phyloP scores from a whole-genome alignment of 805 yeast genomes.

The Debaryomyces maramus region DNA sequence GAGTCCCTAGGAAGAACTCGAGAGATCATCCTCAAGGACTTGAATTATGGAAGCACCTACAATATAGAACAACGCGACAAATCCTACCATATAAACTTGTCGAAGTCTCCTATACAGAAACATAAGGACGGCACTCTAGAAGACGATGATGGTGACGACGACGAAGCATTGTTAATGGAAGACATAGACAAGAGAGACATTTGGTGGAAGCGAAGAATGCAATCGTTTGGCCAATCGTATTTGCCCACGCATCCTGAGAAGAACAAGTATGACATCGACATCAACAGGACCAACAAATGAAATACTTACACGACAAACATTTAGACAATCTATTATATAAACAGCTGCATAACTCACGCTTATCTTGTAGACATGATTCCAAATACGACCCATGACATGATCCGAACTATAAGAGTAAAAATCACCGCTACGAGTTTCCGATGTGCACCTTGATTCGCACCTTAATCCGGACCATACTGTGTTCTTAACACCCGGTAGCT shows the following conservation, averaged over 20 bases:
- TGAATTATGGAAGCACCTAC: slow-evolving; percentile 52
- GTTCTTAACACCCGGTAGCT: too few relatives aligned
- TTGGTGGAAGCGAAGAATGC: slow-evolving; percentile 53
- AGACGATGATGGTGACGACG: slow-evolving; percentile 10
- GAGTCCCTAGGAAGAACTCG: slow-evolving; percentile 78
- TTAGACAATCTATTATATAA: too few relatives aligned
- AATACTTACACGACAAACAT: too few relatives aligned
- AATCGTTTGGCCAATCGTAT: slow-evolving; percentile 28
- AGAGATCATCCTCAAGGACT: slow-evolving; percentile 71
- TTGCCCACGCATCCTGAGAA: slow-evolving; percentile 9
- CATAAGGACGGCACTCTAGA: slow-evolving; percentile 22
- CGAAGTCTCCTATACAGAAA: slow-evolving; percentile 16
- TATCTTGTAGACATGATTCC: too few relatives aligned
- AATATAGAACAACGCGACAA: slow-evolving; percentile 19
- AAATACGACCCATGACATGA: too few relatives aligned
- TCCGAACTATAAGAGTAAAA: too few relatives aligned
- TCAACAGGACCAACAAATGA: slow-evolving; percentile 8
- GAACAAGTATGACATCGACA: slow-evolving; percentile 11
- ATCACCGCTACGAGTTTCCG: too few relatives aligned
- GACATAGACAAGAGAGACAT: slow-evolving; percentile 54
- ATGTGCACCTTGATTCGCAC: too few relatives aligned
- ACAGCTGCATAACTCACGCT: too few relatives aligned
- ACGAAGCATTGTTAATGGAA: slow-evolving; percentile 53
- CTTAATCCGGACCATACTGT: too few relatives aligned
- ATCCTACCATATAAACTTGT: slow-evolving; percentile 12